Conservation (phyloP, 257 asterid species). For the Sherardia arvensis region DNA sequence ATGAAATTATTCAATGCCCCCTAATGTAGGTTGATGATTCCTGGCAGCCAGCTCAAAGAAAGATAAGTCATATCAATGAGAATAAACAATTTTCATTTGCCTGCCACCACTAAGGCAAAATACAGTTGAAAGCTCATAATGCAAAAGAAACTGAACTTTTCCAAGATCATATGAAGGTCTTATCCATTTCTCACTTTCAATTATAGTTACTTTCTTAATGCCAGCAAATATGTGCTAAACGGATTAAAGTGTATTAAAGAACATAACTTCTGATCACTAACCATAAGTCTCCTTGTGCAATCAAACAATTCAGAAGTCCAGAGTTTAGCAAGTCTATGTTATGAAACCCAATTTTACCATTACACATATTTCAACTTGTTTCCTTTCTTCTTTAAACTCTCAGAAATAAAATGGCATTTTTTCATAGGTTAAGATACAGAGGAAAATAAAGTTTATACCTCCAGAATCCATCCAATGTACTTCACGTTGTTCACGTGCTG, state of each 20-base stretch:
- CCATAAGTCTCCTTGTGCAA: neutral
- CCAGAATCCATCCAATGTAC: conserved; percentile 93
- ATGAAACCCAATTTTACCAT: neutral
- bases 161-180: neutral
- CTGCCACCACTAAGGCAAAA: neutral
- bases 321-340: neutral
- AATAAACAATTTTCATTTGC: neutral
- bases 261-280: neutral
- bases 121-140: neutral
- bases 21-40: conserved; percentile 1
- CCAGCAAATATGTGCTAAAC: neutral
- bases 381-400: neutral
- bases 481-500: conserved; percentile 97
- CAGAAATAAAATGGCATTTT: neutral
- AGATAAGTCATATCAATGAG: neutral
- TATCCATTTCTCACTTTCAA: neutral
- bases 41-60: neutral
- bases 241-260: neutral
- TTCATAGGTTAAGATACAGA: neutral
- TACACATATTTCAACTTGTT: neutral
- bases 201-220: neutral
- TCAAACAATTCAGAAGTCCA: neutral
- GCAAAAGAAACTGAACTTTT: neutral
- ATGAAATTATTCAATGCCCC: conserved; percentile 1
- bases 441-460: conserved; percentile 34